Evolutionary conservation across 371 early-diverging fungal species (phyloP).

Genomic region (Mucor piriformis): DNA sequence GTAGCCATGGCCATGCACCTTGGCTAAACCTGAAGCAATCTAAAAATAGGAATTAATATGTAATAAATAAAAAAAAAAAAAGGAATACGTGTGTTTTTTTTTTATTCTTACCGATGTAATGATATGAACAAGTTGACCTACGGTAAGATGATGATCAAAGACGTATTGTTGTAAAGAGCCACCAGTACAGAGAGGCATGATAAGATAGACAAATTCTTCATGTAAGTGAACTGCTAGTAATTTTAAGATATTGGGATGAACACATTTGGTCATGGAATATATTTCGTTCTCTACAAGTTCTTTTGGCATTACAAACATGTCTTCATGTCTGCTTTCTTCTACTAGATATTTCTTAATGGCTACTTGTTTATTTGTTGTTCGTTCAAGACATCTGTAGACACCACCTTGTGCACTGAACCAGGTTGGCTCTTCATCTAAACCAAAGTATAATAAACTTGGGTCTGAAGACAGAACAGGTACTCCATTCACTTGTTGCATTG

Average conservation of each 20-base stretch:
- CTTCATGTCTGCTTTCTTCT: constrained; percentile 44
- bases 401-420: constrained; percentile 59
- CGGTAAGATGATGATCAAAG: constrained; percentile 48
- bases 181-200: constrained; percentile 55
- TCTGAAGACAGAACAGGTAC: constrained; percentile 47
- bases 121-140: constrained; percentile 52
- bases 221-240: constrained; percentile 47
- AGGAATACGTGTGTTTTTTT: neutral
- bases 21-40: constrained; percentile 51
- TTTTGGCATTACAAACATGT: constrained; percentile 56
- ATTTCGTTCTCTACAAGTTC: constrained; percentile 57
- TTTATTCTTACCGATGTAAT: constrained; percentile 35
- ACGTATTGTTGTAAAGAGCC: constrained; percentile 55
- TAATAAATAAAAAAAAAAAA: constrained; percentile 7
- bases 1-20: constrained; percentile 51
- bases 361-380: constrained; percentile 28
- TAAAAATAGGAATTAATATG: constrained; percentile 10
- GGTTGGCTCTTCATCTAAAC: constrained; percentile 47
- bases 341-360: constrained; percentile 56
- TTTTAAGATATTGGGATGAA: constrained; percentile 48
- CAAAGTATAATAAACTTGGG: constrained; percentile 41
- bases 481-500: constrained; percentile 56
- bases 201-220: constrained; percentile 51
- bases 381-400: constrained; percentile 46
- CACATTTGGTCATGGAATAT: constrained; percentile 55